A percentile compares a stretch with the other conserved stretches of the same genome.
phyloP scores from a whole-genome alignment of 83 land plant species.

The Diphasiastrum complanatum region DNA sequence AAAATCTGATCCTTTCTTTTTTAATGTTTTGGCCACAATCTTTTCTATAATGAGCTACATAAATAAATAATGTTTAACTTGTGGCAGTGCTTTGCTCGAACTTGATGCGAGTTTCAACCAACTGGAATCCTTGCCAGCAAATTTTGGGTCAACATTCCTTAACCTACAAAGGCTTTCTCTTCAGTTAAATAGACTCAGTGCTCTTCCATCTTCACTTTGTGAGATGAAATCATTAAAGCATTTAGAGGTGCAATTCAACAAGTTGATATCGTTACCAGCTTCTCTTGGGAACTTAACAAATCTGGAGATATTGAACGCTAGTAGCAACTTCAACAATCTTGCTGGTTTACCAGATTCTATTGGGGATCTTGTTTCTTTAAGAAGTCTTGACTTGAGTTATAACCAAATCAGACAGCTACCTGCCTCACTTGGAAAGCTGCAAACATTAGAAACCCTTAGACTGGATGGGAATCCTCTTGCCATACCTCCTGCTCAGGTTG shows the following conservation, averaged over 20 bases:
- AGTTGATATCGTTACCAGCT: slow-evolving; percentile 55
- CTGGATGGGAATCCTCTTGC: slow-evolving; percentile 70
- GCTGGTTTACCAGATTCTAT: slow-evolving; percentile 48
- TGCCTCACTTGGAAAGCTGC: slow-evolving; percentile 54
- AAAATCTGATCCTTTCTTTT: background rate
- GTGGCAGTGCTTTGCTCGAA: slow-evolving; percentile 50
- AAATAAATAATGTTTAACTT: background rate
- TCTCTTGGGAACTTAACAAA: slow-evolving; percentile 62
- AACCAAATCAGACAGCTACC: slow-evolving; percentile 58
- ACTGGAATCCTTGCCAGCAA: slow-evolving; percentile 53
- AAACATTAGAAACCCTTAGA: slow-evolving; percentile 43
- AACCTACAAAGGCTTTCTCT: slow-evolving; percentile 58
- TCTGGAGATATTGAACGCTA: slow-evolving; percentile 52
- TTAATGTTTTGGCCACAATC: background rate
- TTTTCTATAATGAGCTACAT: background rate
- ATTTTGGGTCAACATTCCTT: slow-evolving; percentile 59
- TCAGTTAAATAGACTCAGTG: slow-evolving; percentile 60
- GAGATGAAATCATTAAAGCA: slow-evolving; percentile 52
- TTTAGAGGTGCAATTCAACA: slow-evolving; percentile 82
- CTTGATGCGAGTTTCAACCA: slow-evolving; percentile 75
- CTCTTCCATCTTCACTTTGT: slow-evolving; percentile 59
- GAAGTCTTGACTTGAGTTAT: slow-evolving; percentile 72
- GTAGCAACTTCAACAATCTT: slow-evolving; percentile 72
- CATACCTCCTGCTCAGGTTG: slow-evolving; percentile 54
- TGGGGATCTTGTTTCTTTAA: slow-evolving; percentile 52